Conservation (phyloP, 768 basidiomycete genomes). For the Dioszegia crocea region DNA sequence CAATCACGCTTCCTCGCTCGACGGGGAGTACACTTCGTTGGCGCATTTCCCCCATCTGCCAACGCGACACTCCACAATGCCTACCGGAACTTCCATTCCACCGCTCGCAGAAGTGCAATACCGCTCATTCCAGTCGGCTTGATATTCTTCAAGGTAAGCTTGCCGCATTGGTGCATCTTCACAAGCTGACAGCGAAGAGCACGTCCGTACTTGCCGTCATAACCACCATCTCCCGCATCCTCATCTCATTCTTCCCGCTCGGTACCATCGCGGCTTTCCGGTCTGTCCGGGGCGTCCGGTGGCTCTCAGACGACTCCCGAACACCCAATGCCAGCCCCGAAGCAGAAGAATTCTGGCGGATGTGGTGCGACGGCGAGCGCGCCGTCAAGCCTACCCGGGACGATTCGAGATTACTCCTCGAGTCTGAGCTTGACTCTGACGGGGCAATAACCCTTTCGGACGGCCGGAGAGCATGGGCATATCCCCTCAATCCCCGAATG, state of each 20-base stretch:
- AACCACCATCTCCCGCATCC: constrained; percentile 39
- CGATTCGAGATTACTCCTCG: constrained; percentile 17
- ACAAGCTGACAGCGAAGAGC: constrained; percentile 19
- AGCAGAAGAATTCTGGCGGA: constrained; percentile 39
- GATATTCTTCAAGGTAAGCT: constrained; percentile 37
- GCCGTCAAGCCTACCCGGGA: constrained; percentile 11
- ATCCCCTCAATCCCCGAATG: constrained; percentile 14
- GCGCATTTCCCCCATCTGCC: neutral
- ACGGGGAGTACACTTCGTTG: neutral
- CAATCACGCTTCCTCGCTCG: neutral
- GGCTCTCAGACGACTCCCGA: constrained; percentile 15
- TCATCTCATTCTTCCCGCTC: constrained; percentile 45
- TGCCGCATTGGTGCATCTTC: neutral
- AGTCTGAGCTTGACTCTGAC: constrained; percentile 13
- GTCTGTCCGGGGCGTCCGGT: constrained; percentile 17
- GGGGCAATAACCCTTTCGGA: constrained; percentile 7
- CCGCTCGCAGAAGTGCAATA: constrained; percentile 29
- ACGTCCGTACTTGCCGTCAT: constrained; percentile 34
- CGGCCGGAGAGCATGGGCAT: constrained; percentile 12
- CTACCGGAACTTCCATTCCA: constrained; percentile 22
- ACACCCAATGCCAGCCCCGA: constrained; percentile 20
- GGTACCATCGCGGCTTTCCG: constrained; percentile 36
- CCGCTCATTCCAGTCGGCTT: constrained; percentile 33
- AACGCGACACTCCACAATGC: neutral
- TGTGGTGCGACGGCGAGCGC: constrained; percentile 43